Evolutionary conservation across 1,284 basidiomycete genomes (phyloP).

Genomic region (Sanghuangporus weigelae): DNA sequence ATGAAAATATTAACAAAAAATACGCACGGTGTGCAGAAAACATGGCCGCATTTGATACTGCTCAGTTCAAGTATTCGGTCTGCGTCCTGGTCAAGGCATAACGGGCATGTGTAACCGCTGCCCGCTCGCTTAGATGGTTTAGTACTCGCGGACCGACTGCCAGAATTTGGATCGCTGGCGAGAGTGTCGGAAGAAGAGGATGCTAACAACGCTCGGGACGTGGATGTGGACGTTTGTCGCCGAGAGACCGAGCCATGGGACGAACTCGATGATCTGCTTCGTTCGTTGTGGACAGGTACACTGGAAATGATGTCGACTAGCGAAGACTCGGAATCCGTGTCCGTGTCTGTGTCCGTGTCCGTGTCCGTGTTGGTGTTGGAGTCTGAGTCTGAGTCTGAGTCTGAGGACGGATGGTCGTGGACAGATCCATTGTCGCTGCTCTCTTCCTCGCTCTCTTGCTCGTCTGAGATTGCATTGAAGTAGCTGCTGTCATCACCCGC

Average conservation of each 20-base stretch:
- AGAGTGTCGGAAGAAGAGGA: background rate
- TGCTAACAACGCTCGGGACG: background rate
- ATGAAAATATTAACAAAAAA: background rate
- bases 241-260: background rate
- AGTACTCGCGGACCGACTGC: background rate
- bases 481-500: conserved; percentile 2
- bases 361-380: background rate
- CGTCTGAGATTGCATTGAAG: background rate
- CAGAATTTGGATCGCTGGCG: background rate
- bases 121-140: background rate
- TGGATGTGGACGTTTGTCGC: background rate
- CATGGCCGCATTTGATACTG: conserved; percentile 10
- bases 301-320: too few relatives aligned
- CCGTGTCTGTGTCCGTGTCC: too few relatives aligned
- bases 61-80: conserved; percentile 2
- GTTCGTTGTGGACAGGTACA: too few relatives aligned
- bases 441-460: background rate
- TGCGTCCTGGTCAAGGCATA: conserved; percentile 8
- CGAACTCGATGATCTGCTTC: background rate
- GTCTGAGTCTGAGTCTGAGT: background rate
- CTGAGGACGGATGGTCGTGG: conserved; percentile 1
- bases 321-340: too few relatives aligned
- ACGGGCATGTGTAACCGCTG: conserved; percentile 7
- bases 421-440: background rate
- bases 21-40: conserved; percentile 14